Evolutionary conservation across 805 yeast species (phyloP).

Genomic region (Spathaspora gorwiae): DNA sequence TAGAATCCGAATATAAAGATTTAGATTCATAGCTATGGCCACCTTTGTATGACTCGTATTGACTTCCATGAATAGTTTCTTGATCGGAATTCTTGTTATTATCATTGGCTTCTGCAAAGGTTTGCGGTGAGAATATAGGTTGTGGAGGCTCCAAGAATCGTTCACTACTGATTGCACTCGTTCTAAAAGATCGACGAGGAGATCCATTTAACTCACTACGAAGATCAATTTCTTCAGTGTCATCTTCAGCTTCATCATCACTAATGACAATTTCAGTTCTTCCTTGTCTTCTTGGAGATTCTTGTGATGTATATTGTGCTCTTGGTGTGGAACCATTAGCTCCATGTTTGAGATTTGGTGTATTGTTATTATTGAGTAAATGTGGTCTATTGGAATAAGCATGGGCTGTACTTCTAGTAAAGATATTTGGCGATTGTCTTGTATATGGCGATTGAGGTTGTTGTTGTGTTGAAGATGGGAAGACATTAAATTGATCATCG

Average conservation of each 20-base stretch:
- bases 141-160: constrained; percentile 59
- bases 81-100: constrained; percentile 18
- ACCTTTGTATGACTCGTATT: constrained; percentile 34
- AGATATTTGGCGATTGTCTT: constrained; percentile 43
- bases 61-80: constrained; percentile 19
- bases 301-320: constrained; percentile 61
- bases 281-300: constrained; percentile 64
- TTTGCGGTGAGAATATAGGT: constrained; percentile 59
- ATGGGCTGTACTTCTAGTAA: constrained; percentile 31
- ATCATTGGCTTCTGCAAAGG: constrained; percentile 55
- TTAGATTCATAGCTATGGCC: constrained; percentile 25
- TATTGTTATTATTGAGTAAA: constrained; percentile 13
- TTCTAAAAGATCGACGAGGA: constrained; percentile 27
- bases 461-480: constrained; percentile 24
- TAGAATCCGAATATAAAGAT: constrained; percentile 32
- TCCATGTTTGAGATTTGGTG: constrained; percentile 24
- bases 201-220: constrained; percentile 23
- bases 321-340: constrained; percentile 45
- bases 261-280: constrained; percentile 44
- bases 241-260: constrained; percentile 30
- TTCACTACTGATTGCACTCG: constrained; percentile 38
- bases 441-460: constrained; percentile 7
- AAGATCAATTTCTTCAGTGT: constrained; percentile 11
- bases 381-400: constrained; percentile 12
- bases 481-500: constrained; percentile 23